Conservation (phyloP, 306 rosid genomes). For the Cyclanthera cordifolia region DNA sequence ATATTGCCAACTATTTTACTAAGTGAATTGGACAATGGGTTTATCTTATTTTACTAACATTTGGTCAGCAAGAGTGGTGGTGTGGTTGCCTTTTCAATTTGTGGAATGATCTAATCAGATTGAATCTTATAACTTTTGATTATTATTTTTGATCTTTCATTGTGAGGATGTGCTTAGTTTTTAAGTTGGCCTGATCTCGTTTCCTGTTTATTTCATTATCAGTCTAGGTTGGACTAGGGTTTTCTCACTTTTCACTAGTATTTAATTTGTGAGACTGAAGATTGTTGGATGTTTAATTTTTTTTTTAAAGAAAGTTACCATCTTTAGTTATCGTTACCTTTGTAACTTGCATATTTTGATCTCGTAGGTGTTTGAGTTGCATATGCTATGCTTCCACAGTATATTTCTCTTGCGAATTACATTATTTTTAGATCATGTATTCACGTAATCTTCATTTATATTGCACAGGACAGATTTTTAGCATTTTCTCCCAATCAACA, state of each 20-base stretch:
- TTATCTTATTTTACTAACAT: background rate
- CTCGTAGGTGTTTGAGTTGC: background rate
- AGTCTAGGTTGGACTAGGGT: background rate
- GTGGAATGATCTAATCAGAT: background rate
- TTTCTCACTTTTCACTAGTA: background rate
- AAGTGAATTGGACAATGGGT: background rate
- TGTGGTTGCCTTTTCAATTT: background rate
- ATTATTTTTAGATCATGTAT: background rate
- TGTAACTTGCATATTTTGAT: background rate
- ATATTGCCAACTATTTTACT: background rate
- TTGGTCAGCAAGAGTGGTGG: background rate
- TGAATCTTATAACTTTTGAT: background rate
- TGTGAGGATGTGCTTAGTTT: background rate
- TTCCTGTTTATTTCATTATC: background rate
- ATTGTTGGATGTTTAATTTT: background rate
- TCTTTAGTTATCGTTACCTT: background rate
- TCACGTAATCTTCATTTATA: background rate
- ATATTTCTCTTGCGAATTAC: background rate
- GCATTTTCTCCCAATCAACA: slow-evolving; percentile 73
- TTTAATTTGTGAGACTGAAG: background rate
- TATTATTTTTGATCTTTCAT: background rate
- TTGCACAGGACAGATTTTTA: slow-evolving; percentile 88
- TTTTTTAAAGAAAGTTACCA: background rate
- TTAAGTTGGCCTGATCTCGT: background rate
- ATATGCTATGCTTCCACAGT: background rate